Evolutionary conservation across 176 grass and related monocot species (phyloP).

Genomic region (Triticum urartu): DNA sequence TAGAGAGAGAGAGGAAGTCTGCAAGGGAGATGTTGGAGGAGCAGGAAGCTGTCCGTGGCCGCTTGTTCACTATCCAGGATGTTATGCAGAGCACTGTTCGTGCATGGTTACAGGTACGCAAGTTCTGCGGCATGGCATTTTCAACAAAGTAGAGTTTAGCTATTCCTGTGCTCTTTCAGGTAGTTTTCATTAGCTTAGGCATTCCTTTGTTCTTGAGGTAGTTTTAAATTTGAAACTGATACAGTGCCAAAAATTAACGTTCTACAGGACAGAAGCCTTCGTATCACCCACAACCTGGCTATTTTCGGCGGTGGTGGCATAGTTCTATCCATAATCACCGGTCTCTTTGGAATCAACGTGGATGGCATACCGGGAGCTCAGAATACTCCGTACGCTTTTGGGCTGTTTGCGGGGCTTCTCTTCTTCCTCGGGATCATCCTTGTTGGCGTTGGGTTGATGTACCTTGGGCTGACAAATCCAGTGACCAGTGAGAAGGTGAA

Average conservation of each 20-base stretch:
- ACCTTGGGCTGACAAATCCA: constrained; percentile 83
- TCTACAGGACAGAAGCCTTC: constrained; percentile 86
- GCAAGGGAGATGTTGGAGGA: constrained; percentile 89
- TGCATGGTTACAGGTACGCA: constrained; percentile 84
- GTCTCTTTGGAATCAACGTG: constrained; percentile 94
- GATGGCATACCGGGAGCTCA: constrained; percentile 88
- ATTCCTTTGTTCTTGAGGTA: neutral
- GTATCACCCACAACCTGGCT: constrained; percentile 85
- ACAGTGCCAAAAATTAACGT: neutral
- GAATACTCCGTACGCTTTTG: constrained; percentile 87
- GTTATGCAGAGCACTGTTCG: constrained; percentile 99
- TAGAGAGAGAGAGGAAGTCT: constrained; percentile 59
- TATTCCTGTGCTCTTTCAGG: neutral
- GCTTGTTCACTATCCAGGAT: constrained; percentile 97
- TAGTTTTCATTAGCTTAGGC: neutral
- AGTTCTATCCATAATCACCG: constrained; percentile 80
- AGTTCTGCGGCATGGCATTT: neutral
- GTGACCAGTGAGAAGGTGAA: constrained; percentile 75
- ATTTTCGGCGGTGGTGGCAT: constrained; percentile 86
- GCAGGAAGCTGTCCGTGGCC: constrained; percentile 93
- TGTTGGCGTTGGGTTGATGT: constrained; percentile 67
- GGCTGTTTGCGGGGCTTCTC: constrained; percentile 69
- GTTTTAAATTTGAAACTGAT: neutral
- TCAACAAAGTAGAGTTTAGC: neutral
- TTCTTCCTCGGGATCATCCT: constrained; percentile 63